Evolutionary conservation across 202 grass and related monocot species (phyloP).

Genomic region (Dendrocalamus latiflorus): DNA sequence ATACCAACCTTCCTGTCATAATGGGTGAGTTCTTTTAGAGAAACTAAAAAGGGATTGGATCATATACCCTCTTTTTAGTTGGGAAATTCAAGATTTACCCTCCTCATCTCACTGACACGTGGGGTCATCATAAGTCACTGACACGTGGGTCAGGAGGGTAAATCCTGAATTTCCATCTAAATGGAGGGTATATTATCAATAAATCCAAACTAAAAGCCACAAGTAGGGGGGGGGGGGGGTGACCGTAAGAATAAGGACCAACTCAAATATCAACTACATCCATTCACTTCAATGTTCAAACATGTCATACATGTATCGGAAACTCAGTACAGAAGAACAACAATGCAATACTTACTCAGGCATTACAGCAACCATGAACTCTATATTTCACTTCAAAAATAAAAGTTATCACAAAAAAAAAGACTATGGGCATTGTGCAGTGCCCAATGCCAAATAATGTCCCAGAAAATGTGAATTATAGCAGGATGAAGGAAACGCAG

Average conservation of each 20-base stretch:
- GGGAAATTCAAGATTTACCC: too few species aligned
- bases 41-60: too few species aligned
- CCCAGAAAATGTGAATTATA: background rate
- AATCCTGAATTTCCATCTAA: too few species aligned
- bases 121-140: too few species aligned
- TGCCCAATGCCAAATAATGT: conserved; percentile 5
- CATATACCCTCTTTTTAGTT: too few species aligned
- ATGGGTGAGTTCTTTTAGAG: too few species aligned
- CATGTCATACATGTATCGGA: background rate
- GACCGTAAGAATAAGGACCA: background rate
- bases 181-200: too few species aligned
- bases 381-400: background rate
- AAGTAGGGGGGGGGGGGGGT: too few species aligned
- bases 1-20: too few species aligned
- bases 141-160: too few species aligned
- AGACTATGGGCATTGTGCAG: background rate
- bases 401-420: conserved; percentile 5
- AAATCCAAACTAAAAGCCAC: too few species aligned
- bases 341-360: conserved; percentile 6
- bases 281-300: background rate
- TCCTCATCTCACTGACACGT: too few species aligned
- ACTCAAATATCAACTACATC: background rate
- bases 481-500: background rate
- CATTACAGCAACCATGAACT: background rate
- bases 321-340: background rate